A percentile compares a stretch with the other conserved stretches of the same genome.
Conservation (phyloP, 2,329 filamentous ascomycete genomes). For the Pestalotiopsis sp. region DNA sequence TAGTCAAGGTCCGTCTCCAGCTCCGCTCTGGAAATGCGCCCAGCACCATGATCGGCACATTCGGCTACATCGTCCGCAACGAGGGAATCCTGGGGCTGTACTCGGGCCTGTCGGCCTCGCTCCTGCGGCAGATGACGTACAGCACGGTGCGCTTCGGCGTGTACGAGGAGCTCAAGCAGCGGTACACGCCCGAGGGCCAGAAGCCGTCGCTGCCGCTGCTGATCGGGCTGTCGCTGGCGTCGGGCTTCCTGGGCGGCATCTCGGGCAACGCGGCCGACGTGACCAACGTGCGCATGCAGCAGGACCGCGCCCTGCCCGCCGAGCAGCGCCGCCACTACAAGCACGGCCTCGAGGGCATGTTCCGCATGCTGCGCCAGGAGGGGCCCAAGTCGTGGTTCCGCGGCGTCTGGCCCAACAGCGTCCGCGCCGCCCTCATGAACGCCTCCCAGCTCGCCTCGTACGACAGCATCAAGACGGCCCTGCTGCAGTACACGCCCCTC, state of each 20-base stretch:
- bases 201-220: slow-evolving; percentile 75
- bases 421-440: slow-evolving; percentile 85
- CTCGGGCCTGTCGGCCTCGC: slow-evolving; percentile 86
- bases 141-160: slow-evolving; percentile 95
- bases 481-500: slow-evolving; percentile 69
- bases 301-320: slow-evolving; percentile 76
- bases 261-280: slow-evolving; percentile 95
- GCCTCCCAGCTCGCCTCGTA: slow-evolving; percentile 83
- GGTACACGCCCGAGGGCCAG: slow-evolving; percentile 51
- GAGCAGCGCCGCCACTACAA: slow-evolving; percentile 83
- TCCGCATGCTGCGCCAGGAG: slow-evolving; percentile 86
- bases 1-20: slow-evolving; percentile 79
- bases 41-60: slow-evolving; percentile 83
- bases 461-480: slow-evolving; percentile 75
- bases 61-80: slow-evolving; percentile 76
- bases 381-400: slow-evolving; percentile 77
- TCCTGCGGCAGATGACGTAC: slow-evolving; percentile 94
- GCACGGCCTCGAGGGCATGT: slow-evolving; percentile 83
- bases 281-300: slow-evolving; percentile 97
- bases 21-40: slow-evolving; percentile 77
- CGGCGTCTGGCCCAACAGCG: slow-evolving; percentile 81
- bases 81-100: slow-evolving; percentile 85
- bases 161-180: slow-evolving; percentile 89
- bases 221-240: slow-evolving; percentile 78
- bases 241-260: slow-evolving; percentile 86